Evolutionary conservation across 2,329 filamentous ascomycete species (phyloP).

Genomic region (Pseudopyrenochaeta lycopersici): DNA sequence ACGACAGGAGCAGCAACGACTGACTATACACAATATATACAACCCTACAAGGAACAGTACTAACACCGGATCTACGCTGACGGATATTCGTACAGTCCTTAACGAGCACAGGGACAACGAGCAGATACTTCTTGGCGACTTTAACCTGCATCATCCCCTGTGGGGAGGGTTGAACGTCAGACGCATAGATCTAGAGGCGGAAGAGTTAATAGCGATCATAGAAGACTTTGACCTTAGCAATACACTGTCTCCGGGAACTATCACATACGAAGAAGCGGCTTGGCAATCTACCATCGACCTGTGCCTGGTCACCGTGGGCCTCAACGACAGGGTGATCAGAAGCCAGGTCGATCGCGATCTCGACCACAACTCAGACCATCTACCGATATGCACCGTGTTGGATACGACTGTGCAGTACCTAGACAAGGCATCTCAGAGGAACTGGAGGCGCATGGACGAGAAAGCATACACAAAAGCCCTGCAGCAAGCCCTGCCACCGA

Average conservation of each 20-base stretch:
- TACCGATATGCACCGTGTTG: slow-evolving; percentile 27
- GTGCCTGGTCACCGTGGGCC: slow-evolving; percentile 12
- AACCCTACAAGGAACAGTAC: no score
- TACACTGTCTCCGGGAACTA: slow-evolving; percentile 9
- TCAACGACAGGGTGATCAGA: slow-evolving; percentile 17
- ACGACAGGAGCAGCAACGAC: no score
- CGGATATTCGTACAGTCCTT: no score
- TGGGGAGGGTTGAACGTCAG: slow-evolving; percentile 15
- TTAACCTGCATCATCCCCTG: no score
- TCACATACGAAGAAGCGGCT: slow-evolving; percentile 16
- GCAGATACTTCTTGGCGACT: no score
- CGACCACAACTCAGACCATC: slow-evolving; percentile 30
- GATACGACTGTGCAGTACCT: slow-evolving; percentile 11
- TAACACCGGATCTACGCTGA: no score
- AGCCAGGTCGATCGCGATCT: slow-evolving; percentile 15
- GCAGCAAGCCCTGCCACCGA: slow-evolving; percentile 12
- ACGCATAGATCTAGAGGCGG: slow-evolving; percentile 10
- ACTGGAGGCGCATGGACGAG: slow-evolving; percentile 14
- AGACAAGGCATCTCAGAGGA: background rate
- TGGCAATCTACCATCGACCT: slow-evolving; percentile 16
- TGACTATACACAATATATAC: no score
- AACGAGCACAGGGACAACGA: no score
- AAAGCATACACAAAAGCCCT: slow-evolving; percentile 12
- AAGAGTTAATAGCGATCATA: slow-evolving; percentile 16
- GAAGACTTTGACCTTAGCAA: slow-evolving; percentile 15